Percentiles rank a stretch among this genome's conserved stretches.
Evolutionary conservation across 768 basidiomycete genomes (phyloP).

Genomic region (Mycena rebaudengoi): DNA sequence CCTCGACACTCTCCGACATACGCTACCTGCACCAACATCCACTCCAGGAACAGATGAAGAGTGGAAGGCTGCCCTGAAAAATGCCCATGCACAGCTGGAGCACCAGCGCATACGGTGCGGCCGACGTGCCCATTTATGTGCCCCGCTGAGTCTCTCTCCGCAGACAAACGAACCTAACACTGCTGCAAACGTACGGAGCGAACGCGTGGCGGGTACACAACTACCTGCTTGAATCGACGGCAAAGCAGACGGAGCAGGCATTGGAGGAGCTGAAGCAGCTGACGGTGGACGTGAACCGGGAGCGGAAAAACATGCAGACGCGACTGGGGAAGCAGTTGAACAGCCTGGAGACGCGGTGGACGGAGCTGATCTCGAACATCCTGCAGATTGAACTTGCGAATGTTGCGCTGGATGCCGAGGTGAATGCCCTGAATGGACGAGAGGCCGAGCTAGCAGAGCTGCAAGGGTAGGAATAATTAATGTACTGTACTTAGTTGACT

Average conservation of each 20-base stretch:
- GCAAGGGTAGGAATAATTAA: slow-evolving; percentile 3
- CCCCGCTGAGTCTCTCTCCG: slow-evolving; percentile 4
- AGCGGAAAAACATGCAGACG: slow-evolving; percentile 89
- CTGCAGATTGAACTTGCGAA: slow-evolving; percentile 97
- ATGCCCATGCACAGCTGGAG: slow-evolving; percentile 84
- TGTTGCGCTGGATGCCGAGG: slow-evolving; percentile 84
- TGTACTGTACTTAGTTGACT: neutral
- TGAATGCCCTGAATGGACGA: slow-evolving; percentile 64
- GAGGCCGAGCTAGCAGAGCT: slow-evolving; percentile 69
- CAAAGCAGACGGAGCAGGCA: slow-evolving; percentile 73
- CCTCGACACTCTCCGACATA: slow-evolving; percentile 78
- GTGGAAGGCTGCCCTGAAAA: slow-evolving; percentile 78
- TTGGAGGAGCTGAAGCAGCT: slow-evolving; percentile 82
- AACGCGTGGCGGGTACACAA: slow-evolving; percentile 96
- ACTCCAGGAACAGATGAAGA: slow-evolving; percentile 74
- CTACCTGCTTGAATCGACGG: slow-evolving; percentile 82
- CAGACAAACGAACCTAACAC: slow-evolving; percentile 84
- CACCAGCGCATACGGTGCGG: slow-evolving; percentile 83
- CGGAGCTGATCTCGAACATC: slow-evolving; percentile 88
- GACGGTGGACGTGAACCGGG: slow-evolving; percentile 87
- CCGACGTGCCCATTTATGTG: neutral
- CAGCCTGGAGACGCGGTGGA: slow-evolving; percentile 88
- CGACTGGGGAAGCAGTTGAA: slow-evolving; percentile 82
- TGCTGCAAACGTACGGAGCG: slow-evolving; percentile 86
- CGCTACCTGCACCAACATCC: slow-evolving; percentile 76